Conservation (phyloP, 495 filamentous ascomycete genomes). For the Penicillium antarcticum region DNA sequence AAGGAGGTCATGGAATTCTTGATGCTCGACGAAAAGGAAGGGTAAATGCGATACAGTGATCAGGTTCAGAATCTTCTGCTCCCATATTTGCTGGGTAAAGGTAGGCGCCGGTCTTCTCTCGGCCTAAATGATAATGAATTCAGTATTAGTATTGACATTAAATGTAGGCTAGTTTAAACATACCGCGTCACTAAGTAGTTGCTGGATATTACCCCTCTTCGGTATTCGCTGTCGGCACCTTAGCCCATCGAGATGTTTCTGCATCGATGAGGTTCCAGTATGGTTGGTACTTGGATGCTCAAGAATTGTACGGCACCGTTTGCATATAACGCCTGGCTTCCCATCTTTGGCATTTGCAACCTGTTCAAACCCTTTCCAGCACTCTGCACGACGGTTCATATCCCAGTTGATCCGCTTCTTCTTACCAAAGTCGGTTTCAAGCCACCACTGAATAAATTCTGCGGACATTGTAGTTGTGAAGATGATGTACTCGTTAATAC, state of each 20-base stretch:
- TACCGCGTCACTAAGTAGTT: slow-evolving; percentile 2
- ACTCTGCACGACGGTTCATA: neutral
- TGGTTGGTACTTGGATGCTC: neutral
- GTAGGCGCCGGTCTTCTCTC: neutral
- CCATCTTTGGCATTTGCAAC: slow-evolving; percentile 4
- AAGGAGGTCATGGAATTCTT: neutral
- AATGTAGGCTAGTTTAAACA: neutral
- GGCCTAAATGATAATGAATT: neutral
- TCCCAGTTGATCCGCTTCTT: slow-evolving; percentile 2
- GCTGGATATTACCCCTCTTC: neutral
- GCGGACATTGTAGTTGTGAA: neutral
- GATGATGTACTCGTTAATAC: neutral
- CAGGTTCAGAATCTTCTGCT: neutral
- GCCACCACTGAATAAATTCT: slow-evolving; percentile 4
- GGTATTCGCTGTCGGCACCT: neutral
- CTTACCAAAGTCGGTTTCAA: neutral
- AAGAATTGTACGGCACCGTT: neutral
- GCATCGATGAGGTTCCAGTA: slow-evolving; percentile 2
- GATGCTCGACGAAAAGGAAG: neutral
- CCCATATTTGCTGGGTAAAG: neutral
- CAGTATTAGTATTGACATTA: neutral
- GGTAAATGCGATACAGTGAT: neutral
- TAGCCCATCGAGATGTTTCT: slow-evolving; percentile 1
- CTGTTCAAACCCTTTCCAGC: slow-evolving; percentile 2
- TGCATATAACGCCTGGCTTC: slow-evolving; percentile 6